Evolutionary conservation across 1,139 yeast genomes (phyloP), one percentile per base, ranked within the genome.

Genomic region (Geotrichum citri-aurantii): DNA sequence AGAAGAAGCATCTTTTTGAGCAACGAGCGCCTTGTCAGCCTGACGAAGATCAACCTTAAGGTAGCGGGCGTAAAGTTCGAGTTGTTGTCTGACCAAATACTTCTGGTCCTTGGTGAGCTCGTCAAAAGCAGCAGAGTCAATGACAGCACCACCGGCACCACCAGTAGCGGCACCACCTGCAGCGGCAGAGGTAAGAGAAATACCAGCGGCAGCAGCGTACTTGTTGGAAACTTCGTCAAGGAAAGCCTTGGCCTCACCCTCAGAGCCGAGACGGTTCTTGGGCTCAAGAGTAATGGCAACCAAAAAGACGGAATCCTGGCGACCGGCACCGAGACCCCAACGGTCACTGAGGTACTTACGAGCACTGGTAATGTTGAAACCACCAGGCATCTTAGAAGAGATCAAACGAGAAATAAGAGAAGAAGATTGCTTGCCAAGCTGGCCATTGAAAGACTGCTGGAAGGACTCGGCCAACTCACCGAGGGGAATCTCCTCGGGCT

Each of bases 351-450:
- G 82, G 76, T 93, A 88, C 74, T 90, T 90, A 80, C 97, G 87
- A 57, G 96, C 96, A 65, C 81, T 77, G 63, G 97, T 87, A 68
- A 91, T 86, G 60, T 96, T 87, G 77, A 92, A 93, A 33, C 99
- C 99, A 81, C 99, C 99, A 61, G 99, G 98, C 98, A 93, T 93
- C 79, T 93, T 93, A 46, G 97, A 87, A 19, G 98, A 86, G 79
- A 92, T 87, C 71, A 93, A 81, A 77, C 97, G 86, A 63, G 96
- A 89, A 65, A 93, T 81, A 68, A 93, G 81, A 40, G 97, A 87
- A 53, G 91, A 78, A 2, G 98, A 87, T 69, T 93, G 96, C 76
- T 93, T 93, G 73, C 99, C 99, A 66, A 93, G 82, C 65, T 83
- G 82, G 65, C 99, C 99, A 65, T 77, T 73, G 79, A 90, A 93